Evolutionary conservation across 1,139 yeast species (phyloP), one percentile per base, ranked within the genome.

Genomic region (Suhomyces kunorum): DNA sequence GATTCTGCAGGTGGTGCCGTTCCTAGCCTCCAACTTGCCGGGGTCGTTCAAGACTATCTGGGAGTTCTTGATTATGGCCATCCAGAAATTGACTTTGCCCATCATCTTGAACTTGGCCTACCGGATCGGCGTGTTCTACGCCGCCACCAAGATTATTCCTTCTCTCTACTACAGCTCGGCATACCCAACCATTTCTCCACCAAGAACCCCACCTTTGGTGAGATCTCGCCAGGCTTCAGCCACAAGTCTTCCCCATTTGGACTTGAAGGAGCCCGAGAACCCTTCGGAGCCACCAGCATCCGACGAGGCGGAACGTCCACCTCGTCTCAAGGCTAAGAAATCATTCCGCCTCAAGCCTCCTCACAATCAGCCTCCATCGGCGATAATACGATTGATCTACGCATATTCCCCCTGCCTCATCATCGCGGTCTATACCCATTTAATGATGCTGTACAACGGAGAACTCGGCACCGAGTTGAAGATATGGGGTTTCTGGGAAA

Each of bases 111-210:
- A 89, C 50, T 70, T 92, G 51, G 88, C 89, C 2, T 90, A 87
- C 58, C 76, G 98, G 53, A 80, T 92, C 18, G 76, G 87, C 2
- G 96, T 90, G 4, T 88, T 90, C 54, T 88, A 87, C 56, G 89
- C 96, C 2, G 97, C 98, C 5, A 87, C 97, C 12, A 83, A 95
- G 58, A 89, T 92, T 46, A 87, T 92, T 16, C 98, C 98, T 1
- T 82, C 87, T 15, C 66, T 88, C 45, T 70, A 71, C 51, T 70
- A 71, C 47, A 68, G 68, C 12, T 61, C 64, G 1, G 54, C 64
- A 15, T 64, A 66, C 43, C 71, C 62, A 6, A 37, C 38, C 19
- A 41, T 47, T 34, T 43, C 53, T 34, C 61, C 61, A 1, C 57
- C 60, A 24, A 43, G 59, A 39, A 53, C 55, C 2, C 55, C 53